Evolutionary conservation across 306 rosid species (phyloP), one percentile per base, ranked within the genome.

Genomic region (Cucurbita ficifolia): DNA sequence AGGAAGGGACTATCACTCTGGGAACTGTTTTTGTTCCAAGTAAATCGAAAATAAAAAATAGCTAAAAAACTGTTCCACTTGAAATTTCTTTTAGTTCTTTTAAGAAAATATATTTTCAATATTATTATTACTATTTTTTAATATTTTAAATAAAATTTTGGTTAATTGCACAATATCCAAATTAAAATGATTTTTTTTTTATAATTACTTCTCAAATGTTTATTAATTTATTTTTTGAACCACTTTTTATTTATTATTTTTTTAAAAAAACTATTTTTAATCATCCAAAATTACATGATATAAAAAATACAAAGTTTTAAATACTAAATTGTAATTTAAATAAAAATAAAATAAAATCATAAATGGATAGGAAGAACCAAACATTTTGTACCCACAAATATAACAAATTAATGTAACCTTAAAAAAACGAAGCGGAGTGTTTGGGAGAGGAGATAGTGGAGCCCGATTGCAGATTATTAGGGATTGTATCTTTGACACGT

Each of bases 391-490:
- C 40, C 56, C 73, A 46, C 39, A 45, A 12, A 68, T 56, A 21
- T 12, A 68, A 68, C 73, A 24, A 68, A 68, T 68, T 68, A 68
- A 68, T 68, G 73, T 18, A 68, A 45, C 73, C 55, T 68, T 68
- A 18, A 6, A 46, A 22, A 6, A 3, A 11, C 24, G 4, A 22
- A 46, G 56, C 5, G 3, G 6, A 0, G 55, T 68, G 73, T 68
- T 68, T 68, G 55, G 73, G 11, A 68, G 21, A 24, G 22, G 73
- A 42, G 21, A 46, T 46, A 21, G 39, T 46, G 56, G 22, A 42
- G 13, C 24, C 56, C 56, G 7, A 38, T 21, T 19, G 42, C 8
- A 42, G 56, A 0, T 46, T 68, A 68, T 65, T 68, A 68, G 42
- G 7, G 38, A 68, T 22, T 29, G 2, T 29, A 29, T n/a, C n/a